Conservation (phyloP, 371 early-diverging fungal genomes). For the Haplosporangium sp. region DNA sequence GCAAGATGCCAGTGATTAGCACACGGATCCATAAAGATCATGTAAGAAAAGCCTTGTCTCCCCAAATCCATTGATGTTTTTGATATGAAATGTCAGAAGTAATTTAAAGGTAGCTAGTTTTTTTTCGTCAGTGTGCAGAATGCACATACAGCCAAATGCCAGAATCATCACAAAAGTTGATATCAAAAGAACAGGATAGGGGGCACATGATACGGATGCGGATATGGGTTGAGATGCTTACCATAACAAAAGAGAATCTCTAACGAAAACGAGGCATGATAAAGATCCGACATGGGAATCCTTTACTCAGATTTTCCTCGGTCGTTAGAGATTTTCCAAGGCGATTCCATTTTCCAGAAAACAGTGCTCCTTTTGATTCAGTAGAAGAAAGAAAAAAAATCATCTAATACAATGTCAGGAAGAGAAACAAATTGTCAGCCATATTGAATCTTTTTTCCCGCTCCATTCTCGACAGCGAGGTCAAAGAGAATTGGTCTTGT, state of each 20-base stretch:
- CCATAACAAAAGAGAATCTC: neutral
- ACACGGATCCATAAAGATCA: neutral
- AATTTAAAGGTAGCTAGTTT: constrained; percentile 53
- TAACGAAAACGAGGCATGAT: too few relatives aligned
- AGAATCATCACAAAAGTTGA: constrained; percentile 39
- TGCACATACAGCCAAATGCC: constrained; percentile 57
- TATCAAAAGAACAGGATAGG: too few relatives aligned
- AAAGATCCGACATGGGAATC: too few relatives aligned
- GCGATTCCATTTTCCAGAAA: too few relatives aligned
- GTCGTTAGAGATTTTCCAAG: too few relatives aligned
- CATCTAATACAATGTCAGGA: too few relatives aligned
- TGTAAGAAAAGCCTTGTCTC: neutral
- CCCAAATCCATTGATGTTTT: neutral
- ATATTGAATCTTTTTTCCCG: neutral
- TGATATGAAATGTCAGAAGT: constrained; percentile 24
- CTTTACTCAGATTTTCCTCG: too few relatives aligned
- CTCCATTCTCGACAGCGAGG: neutral
- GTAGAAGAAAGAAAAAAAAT: too few relatives aligned
- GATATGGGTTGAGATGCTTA: neutral
- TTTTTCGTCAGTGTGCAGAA: constrained; percentile 56
- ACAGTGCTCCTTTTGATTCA: too few relatives aligned
- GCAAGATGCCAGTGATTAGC: too few relatives aligned
- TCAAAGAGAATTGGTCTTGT: neutral
- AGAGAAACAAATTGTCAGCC: too few relatives aligned
- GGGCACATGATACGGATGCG: too few relatives aligned